Conservation (phyloP, 2,329 filamentous ascomycete species). For the Pseudogymnoascus sp. region DNA sequence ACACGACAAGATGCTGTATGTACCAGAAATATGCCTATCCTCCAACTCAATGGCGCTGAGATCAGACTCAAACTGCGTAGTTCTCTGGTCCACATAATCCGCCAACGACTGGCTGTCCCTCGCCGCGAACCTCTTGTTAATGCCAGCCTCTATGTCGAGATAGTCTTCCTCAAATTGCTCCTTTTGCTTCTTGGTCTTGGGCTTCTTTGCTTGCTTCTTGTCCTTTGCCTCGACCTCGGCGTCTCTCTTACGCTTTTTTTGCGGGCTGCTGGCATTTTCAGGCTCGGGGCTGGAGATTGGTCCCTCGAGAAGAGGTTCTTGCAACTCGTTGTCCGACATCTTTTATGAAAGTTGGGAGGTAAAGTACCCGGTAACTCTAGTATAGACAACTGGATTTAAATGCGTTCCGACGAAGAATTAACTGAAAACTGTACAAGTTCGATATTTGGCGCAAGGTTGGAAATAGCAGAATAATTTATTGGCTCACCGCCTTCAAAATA, state of each 20-base stretch:
- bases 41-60: conserved; percentile 78
- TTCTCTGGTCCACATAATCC: conserved; percentile 76
- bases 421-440: background rate
- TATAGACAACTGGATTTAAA: background rate
- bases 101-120: conserved; percentile 81
- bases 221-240: conserved; percentile 16
- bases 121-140: conserved; percentile 73
- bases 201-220: conserved; percentile 35
- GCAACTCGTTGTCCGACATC: conserved; percentile 25
- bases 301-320: conserved; percentile 27
- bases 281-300: conserved; percentile 19
- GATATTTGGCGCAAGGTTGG: background rate
- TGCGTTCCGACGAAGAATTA: background rate
- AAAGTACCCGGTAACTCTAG: background rate
- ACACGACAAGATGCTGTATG: conserved; percentile 19
- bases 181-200: conserved; percentile 53
- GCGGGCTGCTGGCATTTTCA: conserved; percentile 11
- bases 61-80: conserved; percentile 70
- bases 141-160: conserved; percentile 61
- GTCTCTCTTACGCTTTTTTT: conserved; percentile 28
- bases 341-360: background rate
- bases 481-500: conserved; percentile 6
- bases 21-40: conserved; percentile 74
- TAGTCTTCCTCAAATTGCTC: conserved; percentile 48
- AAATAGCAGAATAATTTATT: conserved; percentile 7